A percentile compares a stretch with the other conserved stretches of the same genome.
Conservation (phyloP, 495 filamentous ascomycete genomes). For the Beverwykella pulmonaria region DNA sequence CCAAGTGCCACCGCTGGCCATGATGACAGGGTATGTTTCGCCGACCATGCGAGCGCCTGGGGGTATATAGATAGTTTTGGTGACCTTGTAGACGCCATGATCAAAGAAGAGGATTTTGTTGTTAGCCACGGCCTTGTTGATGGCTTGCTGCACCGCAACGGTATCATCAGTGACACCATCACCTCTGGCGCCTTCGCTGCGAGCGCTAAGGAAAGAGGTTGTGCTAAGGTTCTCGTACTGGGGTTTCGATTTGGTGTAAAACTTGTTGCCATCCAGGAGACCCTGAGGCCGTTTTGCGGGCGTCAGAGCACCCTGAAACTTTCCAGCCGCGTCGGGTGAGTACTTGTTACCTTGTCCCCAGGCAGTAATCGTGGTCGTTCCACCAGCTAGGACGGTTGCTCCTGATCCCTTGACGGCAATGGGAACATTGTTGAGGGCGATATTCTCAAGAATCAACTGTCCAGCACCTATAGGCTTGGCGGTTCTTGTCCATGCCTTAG, state of each 20-base stretch:
- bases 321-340: conserved; percentile 21
- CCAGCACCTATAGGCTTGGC: conserved; percentile 64
- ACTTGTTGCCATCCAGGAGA: conserved; percentile 58
- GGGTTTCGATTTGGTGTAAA: conserved; percentile 71
- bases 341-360: conserved; percentile 59
- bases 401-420: conserved; percentile 57
- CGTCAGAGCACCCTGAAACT: conserved; percentile 51
- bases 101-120: conserved; percentile 86
- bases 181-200: conserved; percentile 75
- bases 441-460: conserved; percentile 83
- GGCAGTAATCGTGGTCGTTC: conserved; percentile 57
- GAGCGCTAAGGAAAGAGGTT: conserved; percentile 72
- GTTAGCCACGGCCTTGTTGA: conserved; percentile 58
- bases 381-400: conserved; percentile 44
- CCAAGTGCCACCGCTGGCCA: conserved; percentile 70
- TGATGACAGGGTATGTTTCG: conserved; percentile 86
- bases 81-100: conserved; percentile 85
- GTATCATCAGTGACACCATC: conserved; percentile 73
- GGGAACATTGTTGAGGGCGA: conserved; percentile 67
- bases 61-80: conserved; percentile 80
- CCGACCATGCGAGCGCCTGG: conserved; percentile 80
- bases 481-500: conserved; percentile 17
- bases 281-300: conserved; percentile 58
- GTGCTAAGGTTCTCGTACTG: conserved; percentile 67
- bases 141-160: conserved; percentile 68